Evolutionary conservation across 164 flowering plant genomes (phyloP).

Genomic region (Liquidambar formosana): DNA sequence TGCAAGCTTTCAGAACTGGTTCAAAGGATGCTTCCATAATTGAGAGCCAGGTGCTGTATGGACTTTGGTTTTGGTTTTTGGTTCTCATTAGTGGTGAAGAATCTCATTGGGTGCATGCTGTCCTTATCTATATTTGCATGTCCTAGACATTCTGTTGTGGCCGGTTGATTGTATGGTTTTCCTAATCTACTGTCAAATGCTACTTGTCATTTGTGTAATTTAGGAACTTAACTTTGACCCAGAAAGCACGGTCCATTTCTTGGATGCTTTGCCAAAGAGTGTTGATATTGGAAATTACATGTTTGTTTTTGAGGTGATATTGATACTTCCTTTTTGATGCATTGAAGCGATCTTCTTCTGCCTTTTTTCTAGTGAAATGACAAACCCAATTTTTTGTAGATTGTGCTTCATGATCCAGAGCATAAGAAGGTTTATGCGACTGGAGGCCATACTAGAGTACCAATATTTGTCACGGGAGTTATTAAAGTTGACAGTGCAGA

Average conservation of each 20-base stretch:
- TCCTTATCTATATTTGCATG: background rate
- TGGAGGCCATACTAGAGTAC: slow-evolving; percentile 61
- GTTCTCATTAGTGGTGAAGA: too few species aligned
- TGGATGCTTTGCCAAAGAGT: slow-evolving; percentile 56
- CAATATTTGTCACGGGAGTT: slow-evolving; percentile 64
- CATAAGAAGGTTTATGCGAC: slow-evolving; percentile 60
- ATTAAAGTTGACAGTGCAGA: slow-evolving; percentile 64
- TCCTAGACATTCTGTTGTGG: background rate
- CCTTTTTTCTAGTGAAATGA: slow-evolving; percentile 6
- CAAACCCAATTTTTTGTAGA: slow-evolving; percentile 33
- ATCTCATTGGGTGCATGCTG: slow-evolving; percentile 2
- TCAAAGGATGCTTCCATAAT: slow-evolving; percentile 47
- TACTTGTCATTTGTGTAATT: slow-evolving; percentile 5
- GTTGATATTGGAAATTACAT: slow-evolving; percentile 79
- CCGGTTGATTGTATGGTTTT: background rate
- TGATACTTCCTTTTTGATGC: slow-evolving; percentile 8
- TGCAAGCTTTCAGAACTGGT: slow-evolving; percentile 42
- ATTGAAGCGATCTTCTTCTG: slow-evolving; percentile 2
- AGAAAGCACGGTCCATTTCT: slow-evolving; percentile 42
- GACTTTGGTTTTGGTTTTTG: background rate
- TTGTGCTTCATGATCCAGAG: slow-evolving; percentile 65
- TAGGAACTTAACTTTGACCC: slow-evolving; percentile 80
- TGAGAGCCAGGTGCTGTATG: slow-evolving; percentile 47
- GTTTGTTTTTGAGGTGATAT: slow-evolving; percentile 74
- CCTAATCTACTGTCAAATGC: background rate